phyloP scores from a whole-genome alignment of 164 flowering plant species.

The Amborella trichopoda region DNA sequence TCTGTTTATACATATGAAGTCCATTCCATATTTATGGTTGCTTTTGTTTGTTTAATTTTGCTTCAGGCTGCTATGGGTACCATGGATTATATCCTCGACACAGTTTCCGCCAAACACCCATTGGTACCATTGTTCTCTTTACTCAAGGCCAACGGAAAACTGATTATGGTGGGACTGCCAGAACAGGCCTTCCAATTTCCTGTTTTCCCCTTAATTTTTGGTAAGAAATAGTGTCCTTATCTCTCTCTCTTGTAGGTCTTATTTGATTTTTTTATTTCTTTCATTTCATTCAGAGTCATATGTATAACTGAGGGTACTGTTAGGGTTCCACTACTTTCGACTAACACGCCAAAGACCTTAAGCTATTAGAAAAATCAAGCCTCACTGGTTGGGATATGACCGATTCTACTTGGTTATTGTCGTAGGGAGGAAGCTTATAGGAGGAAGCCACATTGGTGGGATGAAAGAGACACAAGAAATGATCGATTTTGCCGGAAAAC shows the following conservation, averaged over 20 bases:
- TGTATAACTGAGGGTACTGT: not conserved
- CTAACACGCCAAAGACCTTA: not conserved
- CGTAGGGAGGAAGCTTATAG: constrained; percentile 37
- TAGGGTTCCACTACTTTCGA: not conserved
- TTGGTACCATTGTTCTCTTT: constrained; percentile 30
- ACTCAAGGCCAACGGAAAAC: constrained; percentile 40
- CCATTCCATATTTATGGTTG: too few species aligned
- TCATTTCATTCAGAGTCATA: too few species aligned
- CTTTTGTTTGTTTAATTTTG: not conserved
- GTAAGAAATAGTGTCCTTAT: too few species aligned
- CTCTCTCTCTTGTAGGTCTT: too few species aligned
- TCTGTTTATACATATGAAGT: too few species aligned
- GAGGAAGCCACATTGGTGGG: constrained; percentile 40
- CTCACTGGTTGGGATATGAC: not conserved
- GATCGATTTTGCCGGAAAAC: constrained; percentile 46
- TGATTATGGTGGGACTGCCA: constrained; percentile 45
- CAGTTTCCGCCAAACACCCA: constrained; percentile 43
- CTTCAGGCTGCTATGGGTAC: constrained; percentile 35
- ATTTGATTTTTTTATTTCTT: too few species aligned
- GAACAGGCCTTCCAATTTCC: constrained; percentile 36
- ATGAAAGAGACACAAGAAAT: constrained; percentile 57
- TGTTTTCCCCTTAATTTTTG: constrained; percentile 24
- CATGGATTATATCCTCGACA: constrained; percentile 46
- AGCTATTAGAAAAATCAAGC: not conserved
- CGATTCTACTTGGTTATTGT: not conserved